Percentiles rank a stretch among this genome's conserved stretches.
These are phyloP conservation scores for Rhododendron vialii DNA, from an alignment of 148 eudicot species.

Conservation along the genomic window DNA sequence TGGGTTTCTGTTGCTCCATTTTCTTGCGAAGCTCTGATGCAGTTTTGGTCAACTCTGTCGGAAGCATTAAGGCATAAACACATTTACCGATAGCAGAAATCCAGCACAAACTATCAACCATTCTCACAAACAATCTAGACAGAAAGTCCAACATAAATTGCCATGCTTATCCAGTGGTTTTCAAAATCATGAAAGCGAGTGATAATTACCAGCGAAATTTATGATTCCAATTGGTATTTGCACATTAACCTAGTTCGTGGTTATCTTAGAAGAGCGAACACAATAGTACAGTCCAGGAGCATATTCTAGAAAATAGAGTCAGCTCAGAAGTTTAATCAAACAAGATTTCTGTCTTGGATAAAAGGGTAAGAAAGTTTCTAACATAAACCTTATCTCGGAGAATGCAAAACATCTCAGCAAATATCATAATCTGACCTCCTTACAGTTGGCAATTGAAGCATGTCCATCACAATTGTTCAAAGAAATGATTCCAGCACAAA, in stretches of 20 bases:
- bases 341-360: not conserved
- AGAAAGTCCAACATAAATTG: not conserved
- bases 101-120: not conserved
- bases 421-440: not conserved
- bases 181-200: not conserved
- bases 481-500: not conserved
- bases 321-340: not conserved
- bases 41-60: conserved; percentile 32
- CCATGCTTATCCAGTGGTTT: not conserved
- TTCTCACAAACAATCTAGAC: not conserved
- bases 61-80: not conserved
- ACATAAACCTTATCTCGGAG: not conserved
- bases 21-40: conserved; percentile 39
- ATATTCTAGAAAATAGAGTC: not conserved
- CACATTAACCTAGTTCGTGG: not conserved
- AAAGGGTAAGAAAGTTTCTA: not conserved
- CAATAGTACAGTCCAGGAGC: not conserved
- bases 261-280: not conserved
- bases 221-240: not conserved
- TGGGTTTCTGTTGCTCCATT: conserved; percentile 19
- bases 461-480: not conserved
- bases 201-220: not conserved
- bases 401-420: not conserved
- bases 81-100: not conserved
- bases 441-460: not conserved